Evolutionary conservation across 2,329 filamentous ascomycete genomes (phyloP).

Genomic region (Diplodia intermedia): DNA sequence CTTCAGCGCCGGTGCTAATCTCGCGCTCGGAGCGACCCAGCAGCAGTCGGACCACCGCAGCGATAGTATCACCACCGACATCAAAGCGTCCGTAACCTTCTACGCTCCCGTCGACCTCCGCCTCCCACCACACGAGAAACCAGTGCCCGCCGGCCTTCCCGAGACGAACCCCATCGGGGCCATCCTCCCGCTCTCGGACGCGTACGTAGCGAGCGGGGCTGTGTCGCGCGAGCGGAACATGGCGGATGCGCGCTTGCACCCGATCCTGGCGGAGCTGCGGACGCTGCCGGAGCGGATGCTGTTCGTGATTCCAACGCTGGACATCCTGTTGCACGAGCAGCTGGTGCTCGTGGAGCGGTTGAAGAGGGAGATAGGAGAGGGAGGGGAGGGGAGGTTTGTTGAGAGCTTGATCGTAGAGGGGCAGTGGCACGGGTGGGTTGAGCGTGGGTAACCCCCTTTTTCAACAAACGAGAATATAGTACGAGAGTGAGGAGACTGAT

Average conservation of each 20-base stretch:
- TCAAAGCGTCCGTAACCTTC: slow-evolving; percentile 44
- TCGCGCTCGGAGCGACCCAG: slow-evolving; percentile 48
- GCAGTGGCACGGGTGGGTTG: slow-evolving; percentile 45
- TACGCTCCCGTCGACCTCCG: slow-evolving; percentile 45
- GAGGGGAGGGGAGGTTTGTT: slow-evolving; percentile 36
- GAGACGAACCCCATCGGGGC: neutral
- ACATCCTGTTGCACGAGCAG: slow-evolving; percentile 54
- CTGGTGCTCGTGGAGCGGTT: slow-evolving; percentile 49
- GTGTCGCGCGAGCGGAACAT: slow-evolving; percentile 5
- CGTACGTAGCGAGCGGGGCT: slow-evolving; percentile 49
- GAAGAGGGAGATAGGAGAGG: slow-evolving; percentile 39
- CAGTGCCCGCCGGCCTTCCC: neutral
- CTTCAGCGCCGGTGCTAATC: slow-evolving; percentile 54
- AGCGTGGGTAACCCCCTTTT: slow-evolving; percentile 35
- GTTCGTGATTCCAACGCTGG: slow-evolving; percentile 51
- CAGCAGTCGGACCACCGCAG: neutral
- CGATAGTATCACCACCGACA: slow-evolving; percentile 22
- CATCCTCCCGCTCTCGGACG: slow-evolving; percentile 48
- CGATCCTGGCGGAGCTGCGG: slow-evolving; percentile 46
- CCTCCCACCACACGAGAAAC: neutral
- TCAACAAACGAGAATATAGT: neutral
- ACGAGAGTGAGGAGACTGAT: neutral
- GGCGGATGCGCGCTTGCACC: slow-evolving; percentile 47
- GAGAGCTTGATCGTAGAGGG: slow-evolving; percentile 41
- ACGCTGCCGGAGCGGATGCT: slow-evolving; percentile 50